These are phyloP conservation scores for Pestalotiopsis sp. DNA, from an alignment of 2,329 filamentous ascomycete genomes.

Conservation along the genomic window DNA sequence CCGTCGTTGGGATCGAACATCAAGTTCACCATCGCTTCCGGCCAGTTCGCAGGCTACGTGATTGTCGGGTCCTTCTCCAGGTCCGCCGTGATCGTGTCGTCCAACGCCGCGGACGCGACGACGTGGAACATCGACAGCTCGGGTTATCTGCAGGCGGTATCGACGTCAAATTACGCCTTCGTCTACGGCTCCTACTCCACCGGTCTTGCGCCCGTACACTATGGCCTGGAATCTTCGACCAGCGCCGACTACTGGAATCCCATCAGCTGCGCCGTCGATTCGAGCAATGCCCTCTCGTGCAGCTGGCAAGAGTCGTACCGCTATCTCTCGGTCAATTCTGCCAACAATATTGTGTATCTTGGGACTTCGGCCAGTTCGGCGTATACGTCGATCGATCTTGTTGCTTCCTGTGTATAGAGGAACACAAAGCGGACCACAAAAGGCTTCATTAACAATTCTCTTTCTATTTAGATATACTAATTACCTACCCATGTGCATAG, in stretches of 20 bases:
- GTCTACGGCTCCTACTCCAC: neutral
- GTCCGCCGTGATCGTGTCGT: neutral
- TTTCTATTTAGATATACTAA: no score
- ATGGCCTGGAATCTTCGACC: neutral
- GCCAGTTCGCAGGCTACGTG: neutral
- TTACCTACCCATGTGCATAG: no score
- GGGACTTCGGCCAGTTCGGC: neutral
- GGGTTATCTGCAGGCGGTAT: neutral
- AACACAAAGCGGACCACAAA: neutral
- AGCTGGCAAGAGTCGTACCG: neutral
- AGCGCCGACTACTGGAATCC: neutral
- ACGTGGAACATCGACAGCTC: neutral
- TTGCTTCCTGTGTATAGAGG: neutral
- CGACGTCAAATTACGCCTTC: neutral
- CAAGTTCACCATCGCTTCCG: neutral
- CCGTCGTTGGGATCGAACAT: neutral
- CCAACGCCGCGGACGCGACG: neutral
- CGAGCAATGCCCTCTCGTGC: neutral
- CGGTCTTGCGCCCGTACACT: neutral
- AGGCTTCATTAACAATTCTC: neutral
- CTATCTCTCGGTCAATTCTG: neutral
- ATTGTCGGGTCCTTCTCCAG: neutral
- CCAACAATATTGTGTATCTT: neutral
- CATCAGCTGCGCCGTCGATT: neutral
- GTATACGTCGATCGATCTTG: neutral